Evolutionary conservation across 805 yeast genomes (phyloP).

Genomic region (Peterozyma xylosa): DNA sequence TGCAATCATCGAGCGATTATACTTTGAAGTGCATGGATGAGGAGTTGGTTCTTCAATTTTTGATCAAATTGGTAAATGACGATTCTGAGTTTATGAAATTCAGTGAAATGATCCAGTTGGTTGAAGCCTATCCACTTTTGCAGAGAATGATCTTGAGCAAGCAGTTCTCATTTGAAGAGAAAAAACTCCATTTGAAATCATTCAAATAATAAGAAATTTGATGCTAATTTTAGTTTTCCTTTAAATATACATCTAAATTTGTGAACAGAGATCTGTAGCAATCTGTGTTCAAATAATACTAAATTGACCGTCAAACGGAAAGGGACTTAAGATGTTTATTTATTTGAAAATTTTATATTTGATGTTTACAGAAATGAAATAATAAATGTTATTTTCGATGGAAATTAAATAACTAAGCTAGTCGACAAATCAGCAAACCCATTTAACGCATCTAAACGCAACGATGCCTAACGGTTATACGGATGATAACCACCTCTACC

Average conservation of each 20-base stretch:
- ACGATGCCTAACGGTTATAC: neutral
- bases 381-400: neutral
- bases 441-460: neutral
- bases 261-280: no score
- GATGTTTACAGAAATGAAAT: no score
- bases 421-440: neutral
- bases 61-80: conserved; percentile 21
- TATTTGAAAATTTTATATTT: no score
- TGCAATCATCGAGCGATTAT: neutral
- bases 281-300: no score
- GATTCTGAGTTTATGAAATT: conserved; percentile 5
- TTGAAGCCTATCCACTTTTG: conserved; percentile 5
- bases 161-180: no score
- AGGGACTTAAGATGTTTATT: no score
- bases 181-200: no score
- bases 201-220: no score
- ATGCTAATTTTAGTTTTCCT: no score
- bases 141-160: neutral
- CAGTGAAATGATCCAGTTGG: conserved; percentile 5
- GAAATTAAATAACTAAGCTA: neutral
- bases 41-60: conserved; percentile 17
- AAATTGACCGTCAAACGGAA: no score
- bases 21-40: neutral
- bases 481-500: conserved; percentile 9
- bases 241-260: no score